Conservation (phyloP, 192 early-diverging fungal genomes). For the Gonapodya sp. region DNA sequence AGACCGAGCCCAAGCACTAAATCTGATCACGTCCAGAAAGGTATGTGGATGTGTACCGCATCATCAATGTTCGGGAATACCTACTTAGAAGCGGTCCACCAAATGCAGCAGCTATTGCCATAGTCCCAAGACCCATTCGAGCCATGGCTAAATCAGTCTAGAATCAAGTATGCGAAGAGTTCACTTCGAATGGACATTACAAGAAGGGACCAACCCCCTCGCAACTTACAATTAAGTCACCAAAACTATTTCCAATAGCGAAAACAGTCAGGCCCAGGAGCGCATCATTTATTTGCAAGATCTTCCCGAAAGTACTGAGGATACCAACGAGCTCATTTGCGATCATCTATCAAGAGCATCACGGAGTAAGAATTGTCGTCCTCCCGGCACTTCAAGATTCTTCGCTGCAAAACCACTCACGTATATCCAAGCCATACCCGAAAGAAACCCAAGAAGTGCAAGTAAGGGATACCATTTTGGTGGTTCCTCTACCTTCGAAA, state of each 20-base stretch:
- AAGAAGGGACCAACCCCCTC: not conserved
- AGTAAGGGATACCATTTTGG: not conserved
- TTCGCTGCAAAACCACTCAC: no score
- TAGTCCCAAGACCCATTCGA: not conserved
- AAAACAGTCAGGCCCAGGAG: not conserved
- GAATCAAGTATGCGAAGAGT: not conserved
- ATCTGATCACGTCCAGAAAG: not conserved
- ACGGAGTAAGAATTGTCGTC: no score
- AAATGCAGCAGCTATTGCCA: not conserved
- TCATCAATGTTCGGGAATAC: not conserved
- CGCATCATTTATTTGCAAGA: not conserved
- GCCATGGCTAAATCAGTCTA: not conserved
- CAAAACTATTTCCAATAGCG: not conserved
- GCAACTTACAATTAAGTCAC: not conserved
- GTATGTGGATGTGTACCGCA: not conserved
- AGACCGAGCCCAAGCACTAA: not conserved
- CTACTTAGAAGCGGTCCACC: not conserved
- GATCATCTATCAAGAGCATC: not conserved
- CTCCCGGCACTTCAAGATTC: no score
- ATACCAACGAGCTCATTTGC: constrained; percentile 6
- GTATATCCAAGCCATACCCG: constrained; percentile 2
- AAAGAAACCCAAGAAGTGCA: not conserved
- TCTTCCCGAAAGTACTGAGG: not conserved
- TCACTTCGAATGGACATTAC: no score
- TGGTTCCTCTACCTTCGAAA: not conserved